A percentile compares a stretch with the other conserved stretches of the same genome.
phyloP scores from a whole-genome alignment of 129 eudicot genomes.

The Kitagawia praeruptora region DNA sequence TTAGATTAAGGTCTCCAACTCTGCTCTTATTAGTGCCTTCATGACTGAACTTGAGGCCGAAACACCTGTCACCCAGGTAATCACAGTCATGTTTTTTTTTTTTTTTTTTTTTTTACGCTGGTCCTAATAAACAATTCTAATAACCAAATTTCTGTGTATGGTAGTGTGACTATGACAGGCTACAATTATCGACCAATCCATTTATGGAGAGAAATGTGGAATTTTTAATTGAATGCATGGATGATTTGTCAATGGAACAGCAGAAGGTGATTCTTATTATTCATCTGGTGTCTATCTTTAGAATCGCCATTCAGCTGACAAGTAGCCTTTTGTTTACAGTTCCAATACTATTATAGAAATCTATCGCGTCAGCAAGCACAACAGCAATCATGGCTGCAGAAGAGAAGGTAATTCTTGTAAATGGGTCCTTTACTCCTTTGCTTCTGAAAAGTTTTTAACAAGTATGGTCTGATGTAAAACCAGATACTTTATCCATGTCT shows the following conservation, averaged over 20 bases:
- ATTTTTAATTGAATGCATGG: slow-evolving; percentile 94
- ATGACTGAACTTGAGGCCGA: slow-evolving; percentile 90
- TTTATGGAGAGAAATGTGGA: slow-evolving; percentile 89
- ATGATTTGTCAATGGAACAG: slow-evolving; percentile 89
- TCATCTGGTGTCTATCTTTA: not conserved
- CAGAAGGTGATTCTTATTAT: slow-evolving; percentile 50
- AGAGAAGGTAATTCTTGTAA: slow-evolving; percentile 55
- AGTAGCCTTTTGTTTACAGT: slow-evolving; percentile 36
- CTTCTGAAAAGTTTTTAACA: not conserved
- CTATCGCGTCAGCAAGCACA: slow-evolving; percentile 96
- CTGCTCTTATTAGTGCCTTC: slow-evolving; percentile 82
- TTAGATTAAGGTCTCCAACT: slow-evolving; percentile 90
- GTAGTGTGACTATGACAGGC: slow-evolving; percentile 89
- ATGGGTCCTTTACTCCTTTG: not conserved
- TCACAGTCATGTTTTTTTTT: not conserved
- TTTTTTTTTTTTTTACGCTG: not conserved
- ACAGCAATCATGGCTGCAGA: slow-evolving; percentile 99
- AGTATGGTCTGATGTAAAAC: not conserved
- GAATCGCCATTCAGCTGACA: slow-evolving; percentile 1
- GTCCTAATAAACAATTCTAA: slow-evolving; percentile 1
- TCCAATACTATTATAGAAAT: slow-evolving; percentile 80
- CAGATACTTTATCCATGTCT: not conserved
- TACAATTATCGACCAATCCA: slow-evolving; percentile 78
- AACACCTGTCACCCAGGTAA: slow-evolving; percentile 79
- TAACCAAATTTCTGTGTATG: slow-evolving; percentile 1